Conservation (phyloP, 208 protist species). For the Sergeia podlipaevii region DNA sequence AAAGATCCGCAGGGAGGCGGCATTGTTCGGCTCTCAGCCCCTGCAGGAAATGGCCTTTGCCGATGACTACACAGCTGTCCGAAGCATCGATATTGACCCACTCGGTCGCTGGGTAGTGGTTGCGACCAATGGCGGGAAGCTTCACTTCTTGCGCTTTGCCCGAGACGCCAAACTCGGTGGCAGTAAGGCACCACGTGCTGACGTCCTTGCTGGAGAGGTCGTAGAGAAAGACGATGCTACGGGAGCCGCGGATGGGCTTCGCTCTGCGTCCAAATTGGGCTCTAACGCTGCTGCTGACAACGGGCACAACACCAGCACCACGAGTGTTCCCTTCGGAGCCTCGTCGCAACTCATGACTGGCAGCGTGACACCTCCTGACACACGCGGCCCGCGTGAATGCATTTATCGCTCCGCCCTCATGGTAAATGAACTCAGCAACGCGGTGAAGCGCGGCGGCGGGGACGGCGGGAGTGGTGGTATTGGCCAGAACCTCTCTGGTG, state of each 20-base stretch:
- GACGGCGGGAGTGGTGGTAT: background rate
- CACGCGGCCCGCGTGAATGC: slow-evolving; percentile 22
- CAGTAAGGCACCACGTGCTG: slow-evolving; percentile 2
- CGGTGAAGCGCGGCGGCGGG: background rate
- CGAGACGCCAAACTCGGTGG: slow-evolving; percentile 22
- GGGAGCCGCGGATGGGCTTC: too few relatives aligned
- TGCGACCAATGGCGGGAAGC: slow-evolving; percentile 74
- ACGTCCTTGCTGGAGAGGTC: too few relatives aligned
- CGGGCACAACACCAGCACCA: too few relatives aligned
- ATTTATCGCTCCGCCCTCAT: slow-evolving; percentile 69
- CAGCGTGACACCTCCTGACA: too few relatives aligned
- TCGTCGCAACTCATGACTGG: too few relatives aligned
- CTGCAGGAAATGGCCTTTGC: slow-evolving; percentile 77
- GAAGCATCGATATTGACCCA: slow-evolving; percentile 75
- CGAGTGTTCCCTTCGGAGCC: too few relatives aligned
- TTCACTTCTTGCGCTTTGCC: slow-evolving; percentile 76
- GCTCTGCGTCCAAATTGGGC: too few relatives aligned
- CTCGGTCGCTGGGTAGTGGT: slow-evolving; percentile 67
- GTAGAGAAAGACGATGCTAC: too few relatives aligned
- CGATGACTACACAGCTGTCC: slow-evolving; percentile 77
- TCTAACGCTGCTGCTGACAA: too few relatives aligned
- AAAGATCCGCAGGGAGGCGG: background rate
- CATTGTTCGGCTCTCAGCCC: slow-evolving; percentile 32
- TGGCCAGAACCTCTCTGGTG: background rate
- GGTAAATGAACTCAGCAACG: slow-evolving; percentile 32